Conservation (phyloP, 305 asterid species). For the Fraxinus velutina region DNA sequence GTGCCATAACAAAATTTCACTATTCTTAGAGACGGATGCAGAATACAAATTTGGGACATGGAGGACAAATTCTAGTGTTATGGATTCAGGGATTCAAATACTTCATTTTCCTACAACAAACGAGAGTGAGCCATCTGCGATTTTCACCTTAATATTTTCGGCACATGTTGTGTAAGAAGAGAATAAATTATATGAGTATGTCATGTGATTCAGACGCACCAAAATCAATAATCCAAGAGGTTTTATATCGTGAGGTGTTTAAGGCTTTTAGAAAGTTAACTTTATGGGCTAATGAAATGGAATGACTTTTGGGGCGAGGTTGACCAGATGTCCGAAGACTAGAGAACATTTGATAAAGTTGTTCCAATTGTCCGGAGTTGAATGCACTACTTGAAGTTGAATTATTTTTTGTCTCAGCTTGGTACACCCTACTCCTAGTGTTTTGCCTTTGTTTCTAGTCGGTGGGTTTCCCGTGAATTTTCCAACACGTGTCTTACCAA, state of each 20-base stretch:
- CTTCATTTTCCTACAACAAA: background rate
- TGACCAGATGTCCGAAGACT: background rate
- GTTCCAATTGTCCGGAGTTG: background rate
- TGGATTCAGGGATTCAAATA: background rate
- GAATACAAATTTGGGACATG: background rate
- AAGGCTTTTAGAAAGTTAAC: background rate
- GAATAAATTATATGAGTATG: background rate
- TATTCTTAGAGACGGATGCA: background rate
- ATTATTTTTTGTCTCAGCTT: background rate
- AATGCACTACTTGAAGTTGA: background rate
- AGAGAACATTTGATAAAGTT: background rate
- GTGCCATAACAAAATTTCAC: background rate
- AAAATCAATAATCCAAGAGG: background rate
- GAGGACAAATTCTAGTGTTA: background rate
- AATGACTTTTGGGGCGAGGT: background rate
- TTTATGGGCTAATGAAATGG: background rate
- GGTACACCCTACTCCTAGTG: background rate
- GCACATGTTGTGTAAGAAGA: background rate
- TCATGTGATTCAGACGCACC: background rate
- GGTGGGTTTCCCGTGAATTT: background rate
- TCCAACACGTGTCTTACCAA: background rate
- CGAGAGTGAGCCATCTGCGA: background rate
- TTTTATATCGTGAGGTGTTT: background rate
- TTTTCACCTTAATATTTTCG: background rate
- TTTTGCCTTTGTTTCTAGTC: background rate